These are phyloP conservation scores for Brassica napus DNA, from an alignment of 345 rosid genomes.

Conservation along the genomic window Da-Ae NC_063442.1:7852001-7852500, in stretches of 20 bases:
- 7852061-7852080: constrained; percentile 8
- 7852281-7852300: constrained; percentile 36
- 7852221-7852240: constrained; percentile 17
- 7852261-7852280: constrained; percentile 50
- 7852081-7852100: background rate
- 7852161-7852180: background rate
- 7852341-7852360: constrained; percentile 16
- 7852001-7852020: no score
- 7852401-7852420: constrained; percentile 11
- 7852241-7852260: background rate
- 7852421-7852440: background rate
- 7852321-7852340: constrained; percentile 30
- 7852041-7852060: no score
- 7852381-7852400: constrained; percentile 26
- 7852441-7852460: background rate
- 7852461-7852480: constrained; percentile 38
- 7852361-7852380: constrained; percentile 33
- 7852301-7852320: constrained; percentile 41
- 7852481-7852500: constrained; percentile 38
- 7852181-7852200: background rate
- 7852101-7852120: background rate
- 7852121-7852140: background rate
- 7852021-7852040: no score
- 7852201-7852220: constrained; percentile 6
- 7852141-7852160: background rate